A percentile compares a stretch with the other conserved stretches of the same genome.
phyloP scores from a whole-genome alignment of 371 early-diverging fungal genomes.

The Rhizopus delemar region DNA sequence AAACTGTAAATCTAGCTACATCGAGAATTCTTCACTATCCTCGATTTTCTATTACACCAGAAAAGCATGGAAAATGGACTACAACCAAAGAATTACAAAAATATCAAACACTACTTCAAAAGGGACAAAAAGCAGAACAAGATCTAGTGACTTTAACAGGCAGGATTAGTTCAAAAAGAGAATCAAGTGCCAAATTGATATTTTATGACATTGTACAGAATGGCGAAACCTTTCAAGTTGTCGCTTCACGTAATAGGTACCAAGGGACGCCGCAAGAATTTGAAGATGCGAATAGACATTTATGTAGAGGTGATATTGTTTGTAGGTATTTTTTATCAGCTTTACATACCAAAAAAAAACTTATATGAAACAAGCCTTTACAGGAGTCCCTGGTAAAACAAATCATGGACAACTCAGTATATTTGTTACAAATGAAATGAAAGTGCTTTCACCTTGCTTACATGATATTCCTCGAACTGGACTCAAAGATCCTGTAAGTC shows the following conservation, averaged over 20 bases:
- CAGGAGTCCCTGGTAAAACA: slow-evolving; percentile 80
- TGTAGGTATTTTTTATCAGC: slow-evolving; percentile 37
- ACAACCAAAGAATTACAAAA: slow-evolving; percentile 30
- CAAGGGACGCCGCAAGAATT: slow-evolving; percentile 50
- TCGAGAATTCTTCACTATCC: slow-evolving; percentile 20
- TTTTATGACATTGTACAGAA: slow-evolving; percentile 75
- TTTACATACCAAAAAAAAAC: not conserved
- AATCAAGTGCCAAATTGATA: slow-evolving; percentile 70
- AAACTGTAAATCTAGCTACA: not conserved
- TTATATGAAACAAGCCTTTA: slow-evolving; percentile 48
- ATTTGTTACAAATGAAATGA: slow-evolving; percentile 57
- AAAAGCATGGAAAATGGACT: slow-evolving; percentile 33
- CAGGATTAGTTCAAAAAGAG: slow-evolving; percentile 65
- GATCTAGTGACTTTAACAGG: slow-evolving; percentile 51
- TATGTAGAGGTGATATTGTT: slow-evolving; percentile 71
- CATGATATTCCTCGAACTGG: slow-evolving; percentile 79
- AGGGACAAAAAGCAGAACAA: slow-evolving; percentile 38
- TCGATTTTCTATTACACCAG: slow-evolving; percentile 30
- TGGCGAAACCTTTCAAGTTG: slow-evolving; percentile 66
- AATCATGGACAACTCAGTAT: slow-evolving; percentile 84
- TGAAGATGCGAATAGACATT: slow-evolving; percentile 35
- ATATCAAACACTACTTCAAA: slow-evolving; percentile 17
- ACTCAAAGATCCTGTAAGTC: slow-evolving; percentile 57
- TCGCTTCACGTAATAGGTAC: slow-evolving; percentile 58
- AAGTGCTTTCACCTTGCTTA: slow-evolving; percentile 89